Evolutionary conservation across 495 filamentous ascomycete genomes (phyloP).

Genomic region (Annulohypoxylon stygium): DNA sequence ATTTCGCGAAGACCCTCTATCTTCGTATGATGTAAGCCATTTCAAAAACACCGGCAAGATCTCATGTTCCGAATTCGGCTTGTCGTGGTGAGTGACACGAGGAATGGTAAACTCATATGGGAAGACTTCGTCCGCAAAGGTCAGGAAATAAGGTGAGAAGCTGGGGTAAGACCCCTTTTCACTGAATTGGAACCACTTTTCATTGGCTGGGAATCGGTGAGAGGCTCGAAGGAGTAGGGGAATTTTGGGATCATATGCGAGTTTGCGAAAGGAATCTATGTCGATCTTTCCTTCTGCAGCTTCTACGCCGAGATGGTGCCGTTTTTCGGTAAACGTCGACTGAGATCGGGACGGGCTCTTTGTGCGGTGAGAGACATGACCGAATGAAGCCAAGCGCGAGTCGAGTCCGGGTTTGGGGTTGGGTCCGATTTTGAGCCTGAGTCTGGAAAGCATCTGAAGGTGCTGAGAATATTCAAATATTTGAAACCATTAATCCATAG

Average conservation of each 20-base stretch:
- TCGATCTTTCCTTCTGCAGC: slow-evolving; percentile 23
- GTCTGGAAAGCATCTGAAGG: slow-evolving; percentile 17
- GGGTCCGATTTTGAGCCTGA: slow-evolving; percentile 1
- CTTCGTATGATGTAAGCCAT: slow-evolving; percentile 31
- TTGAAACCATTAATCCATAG: no score
- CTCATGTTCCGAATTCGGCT: neutral
- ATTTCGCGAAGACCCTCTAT: slow-evolving; percentile 11
- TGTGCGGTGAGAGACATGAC: neutral
- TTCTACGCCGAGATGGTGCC: neutral
- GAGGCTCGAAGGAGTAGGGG: slow-evolving; percentile 28
- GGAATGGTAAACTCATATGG: slow-evolving; percentile 36
- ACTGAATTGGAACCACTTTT: slow-evolving; percentile 34
- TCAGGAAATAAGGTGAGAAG: slow-evolving; percentile 25
- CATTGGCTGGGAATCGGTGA: slow-evolving; percentile 30
- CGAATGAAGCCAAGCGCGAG: slow-evolving; percentile 1
- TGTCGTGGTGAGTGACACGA: neutral
- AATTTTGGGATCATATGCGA: slow-evolving; percentile 26
- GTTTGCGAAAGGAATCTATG: slow-evolving; percentile 29
- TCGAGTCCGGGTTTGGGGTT: slow-evolving; percentile 17
- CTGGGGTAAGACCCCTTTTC: neutral
- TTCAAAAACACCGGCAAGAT: slow-evolving; percentile 10
- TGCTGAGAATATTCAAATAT: neutral
- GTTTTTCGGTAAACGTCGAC: slow-evolving; percentile 19
- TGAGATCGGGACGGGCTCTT: neutral
- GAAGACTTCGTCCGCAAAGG: slow-evolving; percentile 15